Base-by-base conservation (phyloP, 805 yeast species). In the Ogataea chonburiensis region DNA sequence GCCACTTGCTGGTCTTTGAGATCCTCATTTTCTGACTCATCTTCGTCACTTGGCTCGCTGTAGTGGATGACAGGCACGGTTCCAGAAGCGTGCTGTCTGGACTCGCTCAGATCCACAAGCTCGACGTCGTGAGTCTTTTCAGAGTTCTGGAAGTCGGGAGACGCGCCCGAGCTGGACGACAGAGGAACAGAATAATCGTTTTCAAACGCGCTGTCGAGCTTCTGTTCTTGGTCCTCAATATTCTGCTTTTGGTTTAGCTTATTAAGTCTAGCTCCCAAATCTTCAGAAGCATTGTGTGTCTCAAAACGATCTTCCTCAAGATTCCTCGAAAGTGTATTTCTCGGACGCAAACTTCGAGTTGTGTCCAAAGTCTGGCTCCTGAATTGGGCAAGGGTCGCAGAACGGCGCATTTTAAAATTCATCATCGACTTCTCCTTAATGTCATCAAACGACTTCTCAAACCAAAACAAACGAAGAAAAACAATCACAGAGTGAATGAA, bases 401-500 rank as follows among this genome's bases (percentile, higher is more conserved):
- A 77, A 42, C 96, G 70, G 52, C 98, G 76, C 83, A 88, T 79
- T 53, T 77, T 76, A 58, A 79, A 83, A 56, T 89, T 84, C 41
- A 76, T 56, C 53, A 83, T 85, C n/a, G 97, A 86, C 35, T 73
- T 71, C 41, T 70, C 76, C 43, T 81, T 81, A 57, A 93, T 89
- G 47, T 81, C 77, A 55, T 86, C 91, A 60, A 93, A 87, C 49
- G 81, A 74, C 46, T 86, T 75, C 57, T 88, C 95, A 61, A 86
- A 93, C 86, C 95, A 85, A 57, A 85, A 86, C 29, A 93, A 66
- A 33, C 98, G 72, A 7, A 89, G 66, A 44, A 86, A 77, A 7
- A 87, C 79, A 22, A 93, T 65, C 1, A 75, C 71, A 0, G 95
- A 77, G 57, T 93, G 95, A 36, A 94, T 86, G 55, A 82, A 81